Base-by-base conservation (phyloP, 495 filamentous ascomycete species). In the Oleoguttula mirabilis region DNA sequence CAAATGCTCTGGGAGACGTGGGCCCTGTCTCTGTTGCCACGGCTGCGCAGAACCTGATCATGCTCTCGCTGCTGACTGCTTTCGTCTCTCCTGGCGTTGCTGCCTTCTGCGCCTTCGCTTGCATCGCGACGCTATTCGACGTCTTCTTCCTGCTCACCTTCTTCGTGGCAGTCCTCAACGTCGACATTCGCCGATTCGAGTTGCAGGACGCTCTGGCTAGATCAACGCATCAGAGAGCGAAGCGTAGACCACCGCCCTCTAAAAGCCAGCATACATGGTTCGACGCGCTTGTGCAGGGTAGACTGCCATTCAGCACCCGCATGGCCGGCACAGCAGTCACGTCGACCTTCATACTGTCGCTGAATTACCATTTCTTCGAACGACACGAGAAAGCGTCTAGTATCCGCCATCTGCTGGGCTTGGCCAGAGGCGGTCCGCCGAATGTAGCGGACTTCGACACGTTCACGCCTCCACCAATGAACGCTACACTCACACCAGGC, bases 101-200 rank as follows among this genome's bases (percentile, higher is more conserved):
- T 8, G 76, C 73, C 3, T 84, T 84, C 54, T 84, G 80, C 60
- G 69, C 61, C 1, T 85, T 83, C 60, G 71, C 74, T 4, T 75
- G 72, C 12, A 68, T 85, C 36, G 80, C 79, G 2, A 66, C 80
- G 23, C 54, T 76, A 14, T 73, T 84, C 53, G 80, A 85, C 57
- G 80, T 76, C 51, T 67, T 80, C 38, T 80, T 77, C 50, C 66
- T 82, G 24, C 61, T 80, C 12, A 83, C 79, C 3, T 84, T 81
- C 60, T 82, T 85, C 52, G 65, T 81, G 14, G 69, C 79, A 4
- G 78, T 85, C 27, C 65, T 85, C 16, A 84, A 77, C 50, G 74
- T 85, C 41, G 80, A 85, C 44, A 75, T 85, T 16, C 72, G 72
- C 3, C 70, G 81, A 47, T 69, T 76, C 36, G 80, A 84, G 62